Percentiles rank a stretch among this genome's conserved stretches.
These are phyloP conservation scores for Astrothelium macrocarpum DNA, from an alignment of 495 filamentous ascomycete species.

Conservation along the genomic window DNA sequence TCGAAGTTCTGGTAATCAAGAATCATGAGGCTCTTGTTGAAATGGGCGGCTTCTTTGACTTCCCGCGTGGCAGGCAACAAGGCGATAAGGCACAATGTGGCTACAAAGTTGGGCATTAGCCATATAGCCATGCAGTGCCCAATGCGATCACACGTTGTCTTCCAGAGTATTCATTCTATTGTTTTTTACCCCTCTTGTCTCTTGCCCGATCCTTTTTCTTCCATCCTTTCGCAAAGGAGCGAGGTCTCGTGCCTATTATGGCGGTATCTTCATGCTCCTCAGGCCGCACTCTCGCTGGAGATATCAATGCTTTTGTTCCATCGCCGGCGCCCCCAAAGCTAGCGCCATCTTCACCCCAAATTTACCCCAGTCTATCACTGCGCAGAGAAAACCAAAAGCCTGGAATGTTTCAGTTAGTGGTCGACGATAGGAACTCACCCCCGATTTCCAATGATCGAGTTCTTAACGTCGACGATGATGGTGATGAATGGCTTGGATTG, in stretches of 20 bases:
- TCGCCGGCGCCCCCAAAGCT: background rate
- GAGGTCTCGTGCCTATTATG: too few relatives aligned
- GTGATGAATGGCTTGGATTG: background rate
- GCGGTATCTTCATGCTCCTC: background rate
- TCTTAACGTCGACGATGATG: background rate
- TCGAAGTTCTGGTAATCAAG: too few relatives aligned
- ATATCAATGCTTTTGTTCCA: background rate
- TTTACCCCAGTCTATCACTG: background rate
- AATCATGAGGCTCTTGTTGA: too few relatives aligned
- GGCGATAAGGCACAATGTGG: background rate
- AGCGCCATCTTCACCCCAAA: background rate
- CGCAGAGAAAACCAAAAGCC: background rate
- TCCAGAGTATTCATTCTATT: too few relatives aligned
- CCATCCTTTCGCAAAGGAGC: background rate
- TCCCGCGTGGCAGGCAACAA: background rate
- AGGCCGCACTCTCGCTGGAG: background rate
- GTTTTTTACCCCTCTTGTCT: background rate
- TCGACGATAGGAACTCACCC: background rate
- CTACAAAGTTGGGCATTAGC: background rate
- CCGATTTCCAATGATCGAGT: background rate
- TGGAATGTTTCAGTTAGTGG: background rate
- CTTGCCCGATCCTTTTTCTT: background rate
- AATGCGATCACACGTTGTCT: too few relatives aligned
- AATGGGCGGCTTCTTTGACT: too few relatives aligned
- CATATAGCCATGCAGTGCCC: background rate